These are phyloP conservation scores for Silene coronaria DNA, from an alignment of 179 eudicot genomes.

Conservation along the genomic window DNA sequence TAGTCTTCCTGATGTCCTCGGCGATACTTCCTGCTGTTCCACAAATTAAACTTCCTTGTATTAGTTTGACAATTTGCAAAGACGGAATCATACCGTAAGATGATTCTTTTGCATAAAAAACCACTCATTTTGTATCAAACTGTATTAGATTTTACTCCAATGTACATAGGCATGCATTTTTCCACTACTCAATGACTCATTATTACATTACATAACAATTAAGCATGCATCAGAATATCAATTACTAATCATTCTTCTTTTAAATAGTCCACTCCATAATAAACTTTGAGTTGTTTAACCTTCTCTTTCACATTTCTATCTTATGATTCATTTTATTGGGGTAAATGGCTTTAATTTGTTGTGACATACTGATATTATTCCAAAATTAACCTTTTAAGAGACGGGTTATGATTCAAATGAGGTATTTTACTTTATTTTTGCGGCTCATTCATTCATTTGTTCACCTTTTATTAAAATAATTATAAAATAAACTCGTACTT, in stretches of 20 bases:
- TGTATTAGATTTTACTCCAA: too few relatives aligned
- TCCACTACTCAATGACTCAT: conserved; percentile 1
- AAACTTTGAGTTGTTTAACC: background rate
- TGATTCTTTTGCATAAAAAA: too few relatives aligned
- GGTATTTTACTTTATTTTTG: too few relatives aligned
- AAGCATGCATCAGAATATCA: background rate
- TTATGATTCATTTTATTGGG: background rate
- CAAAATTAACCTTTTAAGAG: too few relatives aligned
- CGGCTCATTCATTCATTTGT: too few relatives aligned
- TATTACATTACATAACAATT: background rate
- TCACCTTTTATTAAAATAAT: too few relatives aligned
- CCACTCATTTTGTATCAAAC: too few relatives aligned
- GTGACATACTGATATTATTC: too few relatives aligned
- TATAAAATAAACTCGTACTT: too few relatives aligned
- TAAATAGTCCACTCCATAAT: background rate
- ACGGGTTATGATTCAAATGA: too few relatives aligned
- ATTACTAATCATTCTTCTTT: conserved; percentile 10
- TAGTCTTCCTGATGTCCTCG: conserved; percentile 85
- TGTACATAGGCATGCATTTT: background rate
- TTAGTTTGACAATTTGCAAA: too few relatives aligned
- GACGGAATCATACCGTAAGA: background rate
- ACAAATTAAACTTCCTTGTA: background rate
- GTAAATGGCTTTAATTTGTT: too few relatives aligned
- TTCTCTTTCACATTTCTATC: background rate
- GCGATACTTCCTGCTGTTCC: conserved; percentile 90